Percentiles rank a stretch among this genome's conserved stretches.
These are phyloP conservation scores for Kalmusia sp. DNA, from an alignment of 2,329 filamentous ascomycete species.

Conservation along the genomic window DNA sequence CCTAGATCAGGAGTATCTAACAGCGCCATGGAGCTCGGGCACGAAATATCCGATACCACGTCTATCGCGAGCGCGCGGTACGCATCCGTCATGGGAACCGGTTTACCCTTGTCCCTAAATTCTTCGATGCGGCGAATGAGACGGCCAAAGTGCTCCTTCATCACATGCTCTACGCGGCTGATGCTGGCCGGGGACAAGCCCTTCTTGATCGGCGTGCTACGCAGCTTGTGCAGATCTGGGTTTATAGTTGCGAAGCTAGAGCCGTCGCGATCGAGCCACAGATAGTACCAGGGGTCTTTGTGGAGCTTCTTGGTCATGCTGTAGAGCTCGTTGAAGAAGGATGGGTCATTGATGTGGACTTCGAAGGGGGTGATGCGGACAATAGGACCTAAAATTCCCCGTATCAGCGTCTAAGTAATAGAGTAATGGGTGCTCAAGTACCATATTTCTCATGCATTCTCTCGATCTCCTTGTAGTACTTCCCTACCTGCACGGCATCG, in stretches of 20 bases:
- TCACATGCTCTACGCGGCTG: conserved; percentile 1
- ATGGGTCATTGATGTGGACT: conserved; percentile 39
- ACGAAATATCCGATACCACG: conserved; percentile 7
- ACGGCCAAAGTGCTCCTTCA: conserved; percentile 5
- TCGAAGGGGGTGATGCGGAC: conserved; percentile 43
- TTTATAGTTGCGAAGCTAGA: conserved; percentile 12
- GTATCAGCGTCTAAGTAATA: neutral
- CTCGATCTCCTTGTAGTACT: conserved; percentile 42
- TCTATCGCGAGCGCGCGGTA: conserved; percentile 10
- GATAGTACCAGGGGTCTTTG: conserved; percentile 18
- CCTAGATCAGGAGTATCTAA: conserved; percentile 11
- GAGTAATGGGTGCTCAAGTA: conserved; percentile 1
- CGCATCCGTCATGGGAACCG: neutral
- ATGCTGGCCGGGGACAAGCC: conserved; percentile 8
- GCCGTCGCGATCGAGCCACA: conserved; percentile 12
- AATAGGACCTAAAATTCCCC: conserved; percentile 31
- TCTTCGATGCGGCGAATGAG: conserved; percentile 6
- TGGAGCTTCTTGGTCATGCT: conserved; percentile 13
- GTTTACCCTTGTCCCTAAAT: neutral
- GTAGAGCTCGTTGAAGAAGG: conserved; percentile 40
- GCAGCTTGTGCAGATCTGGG: conserved; percentile 13
- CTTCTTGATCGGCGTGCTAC: conserved; percentile 9
- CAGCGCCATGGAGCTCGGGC: conserved; percentile 8
- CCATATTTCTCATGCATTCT: conserved; percentile 47
- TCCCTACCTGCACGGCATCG: conserved; percentile 40